Conservation (phyloP, 2,329 filamentous ascomycete genomes). For the Alternaria viburni region DNA sequence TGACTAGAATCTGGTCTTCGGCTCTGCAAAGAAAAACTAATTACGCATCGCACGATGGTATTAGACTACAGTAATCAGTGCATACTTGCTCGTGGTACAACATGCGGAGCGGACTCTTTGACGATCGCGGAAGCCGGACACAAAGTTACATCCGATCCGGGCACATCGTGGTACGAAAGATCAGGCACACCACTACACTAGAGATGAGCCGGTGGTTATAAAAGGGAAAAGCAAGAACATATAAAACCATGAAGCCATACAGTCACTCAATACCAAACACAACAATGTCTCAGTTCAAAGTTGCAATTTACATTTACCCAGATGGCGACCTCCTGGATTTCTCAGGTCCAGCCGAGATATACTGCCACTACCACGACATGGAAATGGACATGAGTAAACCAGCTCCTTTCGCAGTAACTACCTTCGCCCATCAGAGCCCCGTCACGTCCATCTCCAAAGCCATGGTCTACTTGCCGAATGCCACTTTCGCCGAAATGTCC, state of each 20-base stretch:
- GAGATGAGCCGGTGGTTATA: neutral
- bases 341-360: conserved; percentile 48
- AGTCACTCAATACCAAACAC: neutral
- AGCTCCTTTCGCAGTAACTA: conserved; percentile 42
- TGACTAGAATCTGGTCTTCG: neutral
- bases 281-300: conserved; percentile 34
- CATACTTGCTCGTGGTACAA: neutral
- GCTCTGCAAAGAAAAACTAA: neutral
- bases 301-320: conserved; percentile 49
- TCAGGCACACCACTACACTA: neutral
- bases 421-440: conserved; percentile 39
- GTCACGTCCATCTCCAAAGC: conserved; percentile 30
- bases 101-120: neutral
- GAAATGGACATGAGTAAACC: conserved; percentile 22
- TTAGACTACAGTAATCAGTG: neutral
- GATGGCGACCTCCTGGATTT: conserved; percentile 52
- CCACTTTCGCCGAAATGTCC: conserved; percentile 36
- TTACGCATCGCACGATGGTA: neutral
- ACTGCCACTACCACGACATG: conserved; percentile 32
- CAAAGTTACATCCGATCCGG: conserved; percentile 5
- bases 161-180: neutral
- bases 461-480: conserved; percentile 41
- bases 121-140: conserved; percentile 4
- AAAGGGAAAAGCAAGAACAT: neutral
- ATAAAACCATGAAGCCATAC: neutral